Base-by-base conservation (phyloP, 2,329 filamentous ascomycete genomes). In the Graphium sp. region DNA sequence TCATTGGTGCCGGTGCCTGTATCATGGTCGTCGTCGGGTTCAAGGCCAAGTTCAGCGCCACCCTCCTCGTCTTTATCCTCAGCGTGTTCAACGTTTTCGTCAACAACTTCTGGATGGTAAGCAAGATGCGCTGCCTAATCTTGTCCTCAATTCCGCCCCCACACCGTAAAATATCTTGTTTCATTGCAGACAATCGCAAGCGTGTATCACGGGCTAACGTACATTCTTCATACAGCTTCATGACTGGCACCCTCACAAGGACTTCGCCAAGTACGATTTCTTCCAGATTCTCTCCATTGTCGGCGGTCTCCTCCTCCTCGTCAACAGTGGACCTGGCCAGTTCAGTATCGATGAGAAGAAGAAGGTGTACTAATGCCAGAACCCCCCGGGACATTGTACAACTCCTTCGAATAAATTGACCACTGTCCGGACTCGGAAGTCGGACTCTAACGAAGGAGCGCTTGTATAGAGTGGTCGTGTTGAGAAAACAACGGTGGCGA, bases 321-420 rank as follows among this genome's bases (percentile, higher is more conserved):
- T 95, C 59, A 98, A 98, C 72, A 94, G 89, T 71, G 89, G 89
- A 36, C 89, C 89, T 7, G 89, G 89, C 38, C 85, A 93, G 55
- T 80, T 95, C 66, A 92, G 81, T 53, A 87, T 95, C 55, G 89
- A 98, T 57, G 89, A 98, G 73, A 98, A 98, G 81, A 98, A 98
- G 75, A 98, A 98, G 71, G 89, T 98, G 42, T 98, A 98, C 62
- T 98, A 67, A 41, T n/a, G n/a, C n/a, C n/a, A n/a, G n/a, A n/a
- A n/a, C n/a, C n/a, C n/a, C n/a, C n/a, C n/a, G n/a, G n/a, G n/a
- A n/a, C n/a, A n/a, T n/a, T n/a, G n/a, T n/a, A n/a, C n/a, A n/a
- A n/a, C n/a, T n/a, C n/a, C n/a, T n/a, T n/a, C n/a, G n/a, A n/a
- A n/a, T n/a, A n/a, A n/a, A n/a, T n/a, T n/a, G n/a, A n/a, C n/a